Evolutionary conservation across 2,329 filamentous ascomycete genomes (phyloP), one percentile per base, ranked within the genome.

Genomic region (Trichoderma sp.): DNA sequence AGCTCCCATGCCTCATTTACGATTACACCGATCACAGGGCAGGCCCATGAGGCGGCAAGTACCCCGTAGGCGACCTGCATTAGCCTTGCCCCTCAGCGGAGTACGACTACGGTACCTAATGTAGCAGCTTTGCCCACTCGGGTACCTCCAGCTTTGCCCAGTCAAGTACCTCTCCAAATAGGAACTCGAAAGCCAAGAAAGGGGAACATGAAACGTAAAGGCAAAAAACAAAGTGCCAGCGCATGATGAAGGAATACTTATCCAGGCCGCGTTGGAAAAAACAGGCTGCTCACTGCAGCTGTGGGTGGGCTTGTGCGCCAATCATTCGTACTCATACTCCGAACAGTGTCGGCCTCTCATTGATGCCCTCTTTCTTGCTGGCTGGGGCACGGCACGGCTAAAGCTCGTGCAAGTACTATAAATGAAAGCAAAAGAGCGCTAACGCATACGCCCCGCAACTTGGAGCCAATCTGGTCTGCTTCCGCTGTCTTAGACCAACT

Each of bases 1-100:
- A 53, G 21, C n/a, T 53, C 2, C 39, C 39, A 43, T 53, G 47
- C 43, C 2, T 51, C 43, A 43, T 43, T 43, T n/a, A 43, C 39
- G 39, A 43, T 18, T n/a, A 43, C 39, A 43, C 39, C 39, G 18
- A 51, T 51, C 43, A 51, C 8, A 51, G n/a, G 63, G 32, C 64
- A 28, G 30, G 63, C 32, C 26, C 51, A 32, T 47, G 11, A 58
- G 28, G 66, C 56, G 56, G 47, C 63, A 66, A 56, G 36, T n/a
- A 43, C 39, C 39, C 39, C 39, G 39, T 66, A 60, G 66, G 66
- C 66, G 56, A 61, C 56, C 34, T 69, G 66, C 66, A 69, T 69
- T 69, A 69, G 66, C 56, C 39, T n/a, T n/a, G 66, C 56, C 66
- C 66, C 56, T 34, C 43, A 51, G 47, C 47, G 47, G 47, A 53